These are phyloP conservation scores for Strobilomyces confusus DNA, from an alignment of 768 basidiomycete species.

Conservation along the genomic window DNA sequence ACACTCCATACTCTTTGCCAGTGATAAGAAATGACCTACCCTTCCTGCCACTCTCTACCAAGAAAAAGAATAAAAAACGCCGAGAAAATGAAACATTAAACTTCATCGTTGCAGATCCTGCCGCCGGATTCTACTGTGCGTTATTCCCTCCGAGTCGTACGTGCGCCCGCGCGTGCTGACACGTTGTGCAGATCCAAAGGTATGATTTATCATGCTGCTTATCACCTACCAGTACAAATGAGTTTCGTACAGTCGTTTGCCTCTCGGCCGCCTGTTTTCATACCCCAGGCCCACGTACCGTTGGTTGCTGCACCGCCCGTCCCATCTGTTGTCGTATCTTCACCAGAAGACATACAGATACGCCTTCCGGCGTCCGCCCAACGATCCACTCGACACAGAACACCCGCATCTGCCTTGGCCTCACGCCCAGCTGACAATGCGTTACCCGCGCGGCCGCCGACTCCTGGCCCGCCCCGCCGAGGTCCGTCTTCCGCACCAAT, in stretches of 20 bases:
- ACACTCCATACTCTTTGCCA: no score
- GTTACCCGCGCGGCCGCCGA: no score
- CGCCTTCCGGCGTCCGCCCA: slow-evolving; percentile 1
- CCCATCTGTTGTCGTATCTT: slow-evolving; percentile 11
- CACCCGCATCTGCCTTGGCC: neutral
- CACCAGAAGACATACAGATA: slow-evolving; percentile 13
- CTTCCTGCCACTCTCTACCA: neutral
- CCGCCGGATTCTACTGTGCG: slow-evolving; percentile 20
- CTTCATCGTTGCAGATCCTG: slow-evolving; percentile 14
- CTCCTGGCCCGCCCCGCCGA: no score
- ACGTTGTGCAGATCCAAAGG: slow-evolving; percentile 21
- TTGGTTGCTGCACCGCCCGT: slow-evolving; percentile 12
- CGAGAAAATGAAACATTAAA: slow-evolving; percentile 17
- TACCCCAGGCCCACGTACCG: slow-evolving; percentile 28
- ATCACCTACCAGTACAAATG: slow-evolving; percentile 29
- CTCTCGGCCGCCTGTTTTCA: slow-evolving; percentile 24
- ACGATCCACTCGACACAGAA: no score
- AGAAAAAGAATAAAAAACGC: slow-evolving; percentile 16
- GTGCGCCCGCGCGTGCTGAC: slow-evolving; percentile 10
- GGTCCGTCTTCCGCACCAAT: no score
- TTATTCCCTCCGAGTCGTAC: slow-evolving; percentile 3
- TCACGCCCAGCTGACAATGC: neutral
- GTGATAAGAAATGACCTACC: no score
- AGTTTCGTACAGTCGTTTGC: slow-evolving; percentile 18
- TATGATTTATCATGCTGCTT: slow-evolving; percentile 19